Conservation (phyloP, 208 protist species). For the Trypanosoma melophagium region DNA sequence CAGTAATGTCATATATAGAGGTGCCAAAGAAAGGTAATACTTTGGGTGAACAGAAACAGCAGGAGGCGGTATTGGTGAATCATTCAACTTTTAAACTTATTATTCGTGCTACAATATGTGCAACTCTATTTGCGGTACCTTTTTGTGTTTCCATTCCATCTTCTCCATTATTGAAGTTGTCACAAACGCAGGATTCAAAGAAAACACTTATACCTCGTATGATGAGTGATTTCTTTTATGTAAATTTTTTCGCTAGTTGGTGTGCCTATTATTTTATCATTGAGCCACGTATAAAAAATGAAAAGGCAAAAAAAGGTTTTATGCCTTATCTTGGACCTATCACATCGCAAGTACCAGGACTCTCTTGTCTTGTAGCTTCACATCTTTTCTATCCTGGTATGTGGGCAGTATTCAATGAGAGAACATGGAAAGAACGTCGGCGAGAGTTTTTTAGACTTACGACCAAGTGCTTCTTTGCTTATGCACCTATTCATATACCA, state of each 20-base stretch:
- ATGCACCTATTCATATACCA: too few species aligned
- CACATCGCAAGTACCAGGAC: constrained; percentile 39
- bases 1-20: too few species aligned
- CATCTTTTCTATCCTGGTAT: constrained; percentile 68
- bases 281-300: too few species aligned
- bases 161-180: constrained; percentile 61
- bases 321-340: too few species aligned
- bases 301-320: too few species aligned
- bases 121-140: constrained; percentile 9
- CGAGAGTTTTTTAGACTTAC: not conserved
- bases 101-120: too few species aligned
- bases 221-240: constrained; percentile 78
- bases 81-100: too few species aligned
- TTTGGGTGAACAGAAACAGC: too few species aligned
- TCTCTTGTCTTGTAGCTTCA: constrained; percentile 48
- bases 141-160: constrained; percentile 42
- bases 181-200: constrained; percentile 59
- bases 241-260: constrained; percentile 39
- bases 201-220: constrained; percentile 62
- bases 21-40: too few species aligned
- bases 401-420: constrained; percentile 68
- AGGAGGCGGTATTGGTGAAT: too few species aligned
- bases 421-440: constrained; percentile 45
- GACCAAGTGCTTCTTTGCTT: too few species aligned
- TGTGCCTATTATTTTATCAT: too few species aligned